Evolutionary conservation across 805 yeast genomes (phyloP), one percentile per base, ranked within the genome.

Genomic region (Scheffersomyces ergatensis): DNA sequence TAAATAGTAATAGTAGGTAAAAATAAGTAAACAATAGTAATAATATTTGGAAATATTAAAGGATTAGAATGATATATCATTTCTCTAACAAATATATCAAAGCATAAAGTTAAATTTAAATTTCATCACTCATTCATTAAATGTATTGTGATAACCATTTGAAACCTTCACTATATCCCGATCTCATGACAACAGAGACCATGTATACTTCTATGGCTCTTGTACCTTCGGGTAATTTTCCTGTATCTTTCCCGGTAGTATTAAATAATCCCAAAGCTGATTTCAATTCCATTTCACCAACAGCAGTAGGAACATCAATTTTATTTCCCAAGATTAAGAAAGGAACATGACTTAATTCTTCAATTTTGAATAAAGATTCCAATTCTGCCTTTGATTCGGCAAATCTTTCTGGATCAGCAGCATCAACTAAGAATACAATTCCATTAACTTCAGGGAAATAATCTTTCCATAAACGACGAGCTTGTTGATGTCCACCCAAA

Each of bases 361-460:
- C 96, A 59, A 93, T 93, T 55, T 83, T 84, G 61, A 93, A 85
- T 51, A 93, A 76, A 26, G 95, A 90, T 57, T 93, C 98, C 62
- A 93, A 78, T 72, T 93, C 99, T 33, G 89, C 89, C 69, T 87
- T 85, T 47, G 96, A 85, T 74, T 93, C 99, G 52, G 86, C 85
- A 55, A 93, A 86, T 68, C 99, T 85, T 63, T 84, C 96, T 29
- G 93, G 83, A 62, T 93, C 99, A 41, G 98, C 98, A 42, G 96
- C 95, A 64, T 93, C 99, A 24, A 93, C 97, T 44, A 93, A 74
- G 66, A 86, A 93, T 24, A 93, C 98, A 52, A 93, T 93, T 42
- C 97, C 99, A 65, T 89, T 87, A 37, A 93, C 99, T 71, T 93
- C 99, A 44, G 99, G 99, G 84, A 93, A 93, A 67, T 93, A 93